Percentiles rank a stretch among this genome's conserved stretches.
These are phyloP conservation scores for Irpex rosettiformis DNA, from an alignment of 1,284 basidiomycete genomes.

Conservation along the genomic window DNA sequence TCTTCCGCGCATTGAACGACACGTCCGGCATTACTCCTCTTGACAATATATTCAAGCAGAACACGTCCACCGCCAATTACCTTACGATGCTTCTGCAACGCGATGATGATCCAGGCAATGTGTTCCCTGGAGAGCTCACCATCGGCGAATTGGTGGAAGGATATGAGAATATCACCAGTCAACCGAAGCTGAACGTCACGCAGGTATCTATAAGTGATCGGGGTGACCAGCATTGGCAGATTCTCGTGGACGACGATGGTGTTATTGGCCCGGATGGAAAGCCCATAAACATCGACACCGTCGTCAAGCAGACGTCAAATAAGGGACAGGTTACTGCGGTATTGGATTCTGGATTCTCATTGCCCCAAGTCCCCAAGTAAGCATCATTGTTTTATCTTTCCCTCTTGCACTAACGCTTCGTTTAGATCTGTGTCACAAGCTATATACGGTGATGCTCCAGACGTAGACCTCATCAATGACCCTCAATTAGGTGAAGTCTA, in stretches of 20 bases:
- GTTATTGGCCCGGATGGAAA: conserved; percentile 40
- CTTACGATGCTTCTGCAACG: conserved; percentile 45
- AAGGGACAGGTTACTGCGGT: conserved; percentile 33
- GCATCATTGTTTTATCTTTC: conserved; percentile 11
- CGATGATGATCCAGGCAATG: conserved; percentile 27
- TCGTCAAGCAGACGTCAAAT: conserved; percentile 39
- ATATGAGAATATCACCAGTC: conserved; percentile 30
- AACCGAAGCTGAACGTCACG: conserved; percentile 31
- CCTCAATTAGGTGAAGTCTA: conserved; percentile 44
- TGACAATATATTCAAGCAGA: conserved; percentile 60
- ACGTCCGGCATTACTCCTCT: conserved; percentile 44
- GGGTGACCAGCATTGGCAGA: conserved; percentile 35
- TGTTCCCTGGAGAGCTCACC: conserved; percentile 36
- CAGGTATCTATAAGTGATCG: conserved; percentile 18
- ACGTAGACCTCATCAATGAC: conserved; percentile 44
- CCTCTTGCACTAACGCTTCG: not conserved
- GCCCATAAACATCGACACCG: conserved; percentile 32
- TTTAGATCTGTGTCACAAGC: conserved; percentile 47
- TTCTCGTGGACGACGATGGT: conserved; percentile 32
- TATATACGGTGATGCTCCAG: conserved; percentile 51
- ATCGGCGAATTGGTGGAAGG: conserved; percentile 31
- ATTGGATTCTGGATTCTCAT: conserved; percentile 47
- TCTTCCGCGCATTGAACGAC: conserved; percentile 23
- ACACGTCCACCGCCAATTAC: conserved; percentile 51
- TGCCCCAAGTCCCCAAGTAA: conserved; percentile 61